Base-by-base conservation (phyloP, 2,329 filamentous ascomycete genomes). In the Stagonosporopsis tanaceti region DNA sequence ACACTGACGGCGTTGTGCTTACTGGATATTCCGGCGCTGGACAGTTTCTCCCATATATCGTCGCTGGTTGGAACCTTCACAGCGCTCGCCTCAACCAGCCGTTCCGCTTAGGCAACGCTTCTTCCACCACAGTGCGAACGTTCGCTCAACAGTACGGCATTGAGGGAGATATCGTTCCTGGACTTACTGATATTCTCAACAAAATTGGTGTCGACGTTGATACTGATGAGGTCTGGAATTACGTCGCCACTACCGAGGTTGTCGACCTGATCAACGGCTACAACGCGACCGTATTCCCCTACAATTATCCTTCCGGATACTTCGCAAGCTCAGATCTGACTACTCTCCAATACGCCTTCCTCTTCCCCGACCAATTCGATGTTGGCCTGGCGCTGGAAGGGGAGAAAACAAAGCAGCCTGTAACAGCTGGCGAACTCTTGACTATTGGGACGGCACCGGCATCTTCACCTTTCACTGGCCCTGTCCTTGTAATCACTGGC, bases 401-500 rank as follows among this genome's bases (percentile, higher is more conserved):
- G 1, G 80, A 79, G 61, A 57, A 64, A 46, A 81, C 75, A 2
- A 83, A 83, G n/a, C 81, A 87, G 68, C 85, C 86, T 0, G 82
- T 84, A 11, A 81, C 86, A 0, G 65, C 82, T 0, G 87, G 85
- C 24, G 87, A 89, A 70, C 68, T 89, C 1, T 70, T 89, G 39
- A 88, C 85, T 1, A 70, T 88, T 5, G 82, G 78, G 4, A 76
- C 69, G 14, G 70, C 76, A 1, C 77, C 74, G 0, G 61, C 63
- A 59, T 57, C 38, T 6, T 75, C 74, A 50, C 59, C 68, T 0
- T 86, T 85, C 65, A 73, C 67, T 2, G 86, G 85, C 0, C 84
- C 86, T 0, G 85, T 86, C 0, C 72, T 87, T 42, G 78, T 89
- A 47, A 79, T 89, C 56, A 88, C 85, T 30, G 86, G 87, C 15